Base-by-base conservation (phyloP, 2,329 filamentous ascomycete genomes). In the Fusarium sp. region DNA sequence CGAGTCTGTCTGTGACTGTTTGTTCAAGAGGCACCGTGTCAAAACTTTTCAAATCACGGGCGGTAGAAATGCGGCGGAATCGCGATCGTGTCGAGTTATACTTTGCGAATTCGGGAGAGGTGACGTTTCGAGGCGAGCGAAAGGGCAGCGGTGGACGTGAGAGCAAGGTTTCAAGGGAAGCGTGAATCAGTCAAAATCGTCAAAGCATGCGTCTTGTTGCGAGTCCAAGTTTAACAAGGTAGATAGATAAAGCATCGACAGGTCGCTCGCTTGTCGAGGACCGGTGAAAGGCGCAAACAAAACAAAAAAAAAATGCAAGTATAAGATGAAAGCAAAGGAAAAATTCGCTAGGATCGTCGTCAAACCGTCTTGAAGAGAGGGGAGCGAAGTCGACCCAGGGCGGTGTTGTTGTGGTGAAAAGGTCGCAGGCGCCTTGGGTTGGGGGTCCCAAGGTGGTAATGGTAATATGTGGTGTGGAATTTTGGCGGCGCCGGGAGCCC, bases 341-440 rank as follows among this genome's bases (percentile, higher is more conserved):
- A 49, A 48, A 32, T 45, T 68, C 63, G 60, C 56, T 53, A 36
- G 46, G 46, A 50, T 60, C 39, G 56, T 53, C 25, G 55, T 56
- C 49, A 42, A 42, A 39, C 55, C 21, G 23, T 29, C 33, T 33
- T 42, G 42, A 49, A 37, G 62, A 56, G 46, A 45, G 46, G 53
- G 39, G 55, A 61, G 51, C 53, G 51, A 57, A 65, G 63, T 53
- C 50, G 54, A 63, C 61, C 65, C 49, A 56, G 61, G 44, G 66
- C 67, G 65, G 62, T 70, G 67, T 69, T 70, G 67, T 70, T 69
- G 60, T 66, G 65, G 67, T 66, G 68, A 70, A 70, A 70, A 61
- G 56, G 67, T 70, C 65, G 67, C 67, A 70, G 69, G 67, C 65
- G 65, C 67, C 56, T 54, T 48, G 57, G 36, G 61, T 54, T 65